Evolutionary conservation across 306 rosid species (phyloP).

Genomic region (Vigna mungo): DNA sequence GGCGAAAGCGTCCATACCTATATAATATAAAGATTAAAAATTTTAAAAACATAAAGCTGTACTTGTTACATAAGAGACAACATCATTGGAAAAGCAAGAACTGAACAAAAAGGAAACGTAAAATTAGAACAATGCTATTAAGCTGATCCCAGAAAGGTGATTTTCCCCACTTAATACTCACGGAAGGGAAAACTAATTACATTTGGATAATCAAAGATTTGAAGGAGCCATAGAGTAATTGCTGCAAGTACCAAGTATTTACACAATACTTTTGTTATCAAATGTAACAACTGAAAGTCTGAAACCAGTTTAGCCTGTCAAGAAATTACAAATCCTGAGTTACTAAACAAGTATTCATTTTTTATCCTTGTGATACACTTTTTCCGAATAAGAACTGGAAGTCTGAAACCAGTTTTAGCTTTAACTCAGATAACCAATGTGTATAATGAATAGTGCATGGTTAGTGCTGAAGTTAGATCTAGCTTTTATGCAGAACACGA

Average conservation of each 20-base stretch:
- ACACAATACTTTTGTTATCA: not conserved
- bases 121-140: conserved; percentile 18
- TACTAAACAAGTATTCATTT: not conserved
- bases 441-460: not conserved
- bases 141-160: not conserved
- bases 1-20: conserved; percentile 95
- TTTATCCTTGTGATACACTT: not conserved
- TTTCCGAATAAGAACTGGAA: not conserved
- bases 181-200: conserved; percentile 9
- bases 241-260: not conserved
- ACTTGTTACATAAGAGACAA: not conserved
- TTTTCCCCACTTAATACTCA: not conserved
- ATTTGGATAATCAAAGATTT: conserved; percentile 26
- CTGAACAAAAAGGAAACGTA: conserved; percentile 8
- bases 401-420: conserved; percentile 13
- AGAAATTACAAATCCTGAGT: not conserved
- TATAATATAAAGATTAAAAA: conserved; percentile 32
- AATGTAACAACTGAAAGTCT: not conserved
- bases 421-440: conserved; percentile 2
- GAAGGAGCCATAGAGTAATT: not conserved
- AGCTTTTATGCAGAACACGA: not conserved
- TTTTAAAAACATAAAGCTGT: conserved; percentile 31
- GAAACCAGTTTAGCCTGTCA: conserved; percentile 14
- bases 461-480: not conserved
- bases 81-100: conserved; percentile 23